phyloP scores from a whole-genome alignment of 306 rosid genomes.

The Albizia julibrissin region DNA sequence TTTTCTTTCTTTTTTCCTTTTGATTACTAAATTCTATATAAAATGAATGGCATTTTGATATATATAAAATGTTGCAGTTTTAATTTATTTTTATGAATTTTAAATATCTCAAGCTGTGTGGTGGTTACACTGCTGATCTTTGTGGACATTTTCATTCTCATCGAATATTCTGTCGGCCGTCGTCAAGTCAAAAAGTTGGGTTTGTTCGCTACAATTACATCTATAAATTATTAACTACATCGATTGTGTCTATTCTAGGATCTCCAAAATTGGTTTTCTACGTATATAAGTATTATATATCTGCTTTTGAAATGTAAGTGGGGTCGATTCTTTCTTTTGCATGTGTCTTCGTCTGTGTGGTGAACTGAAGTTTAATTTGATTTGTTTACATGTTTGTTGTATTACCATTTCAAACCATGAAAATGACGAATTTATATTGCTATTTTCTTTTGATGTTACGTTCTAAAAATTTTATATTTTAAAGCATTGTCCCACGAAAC shows the following conservation, averaged over 20 bases:
- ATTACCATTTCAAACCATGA: background rate
- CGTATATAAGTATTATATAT: background rate
- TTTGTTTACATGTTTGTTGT: background rate
- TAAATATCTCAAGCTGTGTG: background rate
- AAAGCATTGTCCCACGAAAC: background rate
- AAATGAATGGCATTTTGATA: too few species aligned
- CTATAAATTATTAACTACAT: background rate
- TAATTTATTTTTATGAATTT: too few species aligned
- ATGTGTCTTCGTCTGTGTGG: background rate
- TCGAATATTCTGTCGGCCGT: background rate
- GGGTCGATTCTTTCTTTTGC: background rate
- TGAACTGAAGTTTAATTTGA: background rate
- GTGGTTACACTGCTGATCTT: background rate
- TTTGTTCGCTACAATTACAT: background rate
- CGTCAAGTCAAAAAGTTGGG: background rate
- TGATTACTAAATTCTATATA: too few species aligned
- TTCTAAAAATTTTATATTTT: background rate
- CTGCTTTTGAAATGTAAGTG: background rate
- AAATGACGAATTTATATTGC: background rate
- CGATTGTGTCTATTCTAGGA: background rate
- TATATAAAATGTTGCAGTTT: too few species aligned
- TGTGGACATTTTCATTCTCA: background rate
- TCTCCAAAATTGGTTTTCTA: background rate
- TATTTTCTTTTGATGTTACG: background rate
- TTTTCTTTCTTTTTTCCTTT: too few species aligned